A percentile compares a stretch with the other conserved stretches of the same genome.
These are phyloP conservation scores for Botrytis deweyae DNA, from an alignment of 2,329 filamentous ascomycete genomes.

Conservation along the genomic window DNA sequence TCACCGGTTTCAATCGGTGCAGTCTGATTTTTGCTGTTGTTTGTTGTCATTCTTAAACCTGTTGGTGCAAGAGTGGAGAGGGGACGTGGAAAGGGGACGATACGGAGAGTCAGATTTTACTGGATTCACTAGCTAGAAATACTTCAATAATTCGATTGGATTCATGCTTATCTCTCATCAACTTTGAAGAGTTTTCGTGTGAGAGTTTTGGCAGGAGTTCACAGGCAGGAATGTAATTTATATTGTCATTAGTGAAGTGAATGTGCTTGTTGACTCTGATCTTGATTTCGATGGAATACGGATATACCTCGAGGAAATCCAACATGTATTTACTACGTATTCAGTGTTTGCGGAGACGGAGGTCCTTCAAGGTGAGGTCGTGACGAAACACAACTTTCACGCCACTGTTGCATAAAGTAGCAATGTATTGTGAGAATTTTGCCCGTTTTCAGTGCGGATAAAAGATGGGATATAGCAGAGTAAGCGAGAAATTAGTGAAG, in stretches of 20 bases:
- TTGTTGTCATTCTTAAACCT: background rate
- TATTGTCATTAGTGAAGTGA: background rate
- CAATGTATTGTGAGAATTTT: background rate
- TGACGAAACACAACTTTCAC: background rate
- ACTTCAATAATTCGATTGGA: background rate
- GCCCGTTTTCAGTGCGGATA: background rate
- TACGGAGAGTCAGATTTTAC: background rate
- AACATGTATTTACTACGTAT: background rate
- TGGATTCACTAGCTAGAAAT: background rate
- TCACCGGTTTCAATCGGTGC: fast-evolving
- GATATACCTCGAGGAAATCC: background rate
- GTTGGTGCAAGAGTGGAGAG: background rate
- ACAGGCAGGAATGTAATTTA: background rate
- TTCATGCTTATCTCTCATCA: fast-evolving
- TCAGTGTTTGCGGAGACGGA: background rate
- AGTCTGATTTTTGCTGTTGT: background rate
- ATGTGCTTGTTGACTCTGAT: background rate
- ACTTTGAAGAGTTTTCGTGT: background rate
- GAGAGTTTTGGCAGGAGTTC: fast-evolving
- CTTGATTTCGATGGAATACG: background rate
- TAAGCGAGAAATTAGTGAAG: background rate
- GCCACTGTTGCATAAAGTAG: background rate
- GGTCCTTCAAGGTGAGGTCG: background rate
- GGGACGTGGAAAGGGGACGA: no score
- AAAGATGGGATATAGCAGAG: background rate